Base-by-base conservation (phyloP, 1,139 yeast genomes). In the Nakaseomyces delphensis region DNA sequence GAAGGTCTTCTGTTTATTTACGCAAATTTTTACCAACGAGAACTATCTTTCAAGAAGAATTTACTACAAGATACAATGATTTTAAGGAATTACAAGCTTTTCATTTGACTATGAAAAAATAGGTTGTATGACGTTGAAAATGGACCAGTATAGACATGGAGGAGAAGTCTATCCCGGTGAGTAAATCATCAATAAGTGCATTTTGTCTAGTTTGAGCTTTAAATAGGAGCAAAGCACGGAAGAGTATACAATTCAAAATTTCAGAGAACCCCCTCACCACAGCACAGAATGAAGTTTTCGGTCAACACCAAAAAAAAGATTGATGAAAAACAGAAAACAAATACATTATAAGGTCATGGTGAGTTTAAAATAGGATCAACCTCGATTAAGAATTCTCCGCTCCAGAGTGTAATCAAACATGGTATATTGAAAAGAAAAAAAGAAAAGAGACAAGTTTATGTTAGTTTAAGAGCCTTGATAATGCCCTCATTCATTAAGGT, bases 401-500 rank as follows among this genome's bases (percentile, higher is more conserved):
- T 79, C 94, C 95, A 82, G 94, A 84, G 94, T 83, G 94, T 83
- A 79, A 82, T 87, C 91, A 84, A 84, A 57, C 61, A 51, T 46
- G 28, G 24, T 10, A 25, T 8, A 9, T 5, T 25, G 4, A 25
- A 13, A 25, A 25, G 9, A 25, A 10, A 10, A 25, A 25, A 13
- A 25, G n/a, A 25, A 25, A 8, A 10, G 2, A 25, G n/a, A 21
- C 24, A 21, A 21, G 24, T 21, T 21, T 8, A 25, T 25, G n/a
- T 7, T 25, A 25, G n/a, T 25, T 25, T n/a, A n/a, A n/a, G n/a
- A n/a, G n/a, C n/a, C n/a, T n/a, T n/a, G n/a, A n/a, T n/a, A n/a
- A n/a, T n/a, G n/a, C n/a, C n/a, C n/a, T n/a, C n/a, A n/a, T n/a
- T n/a, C n/a, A n/a, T n/a, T n/a, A n/a, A n/a, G n/a, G n/a, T n/a